Percentiles rank a stretch among this genome's conserved stretches.
These are phyloP conservation scores for Saccharomycopsis fibuligera DNA, from an alignment of 805 yeast species.

Conservation along the genomic window DNA sequence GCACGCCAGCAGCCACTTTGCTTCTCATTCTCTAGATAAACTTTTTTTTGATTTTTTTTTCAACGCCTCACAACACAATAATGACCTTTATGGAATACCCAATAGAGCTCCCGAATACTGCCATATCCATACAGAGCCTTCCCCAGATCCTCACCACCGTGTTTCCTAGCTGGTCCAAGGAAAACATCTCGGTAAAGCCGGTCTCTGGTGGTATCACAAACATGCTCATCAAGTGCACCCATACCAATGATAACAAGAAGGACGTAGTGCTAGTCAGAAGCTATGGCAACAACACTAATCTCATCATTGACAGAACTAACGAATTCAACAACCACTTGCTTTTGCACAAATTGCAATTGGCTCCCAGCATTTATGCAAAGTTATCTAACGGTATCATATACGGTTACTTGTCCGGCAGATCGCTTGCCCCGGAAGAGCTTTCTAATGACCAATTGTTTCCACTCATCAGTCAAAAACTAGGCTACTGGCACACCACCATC, in stretches of 20 bases:
- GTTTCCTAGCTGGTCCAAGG: slow-evolving; percentile 35
- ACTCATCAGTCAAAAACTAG: slow-evolving; percentile 57
- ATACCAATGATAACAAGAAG: slow-evolving; percentile 21
- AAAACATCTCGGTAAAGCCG: slow-evolving; percentile 34
- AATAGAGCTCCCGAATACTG: slow-evolving; percentile 9
- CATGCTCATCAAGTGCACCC: slow-evolving; percentile 46
- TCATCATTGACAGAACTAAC: slow-evolving; percentile 66
- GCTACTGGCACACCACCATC: slow-evolving; percentile 54
- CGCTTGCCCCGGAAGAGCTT: slow-evolving; percentile 51
- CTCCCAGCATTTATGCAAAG: slow-evolving; percentile 62
- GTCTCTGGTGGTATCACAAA: slow-evolving; percentile 62
- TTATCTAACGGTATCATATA: slow-evolving; percentile 70
- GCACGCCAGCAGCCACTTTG: no score
- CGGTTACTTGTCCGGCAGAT: slow-evolving; percentile 60
- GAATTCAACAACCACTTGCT: slow-evolving; percentile 67
- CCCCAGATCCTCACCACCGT: slow-evolving; percentile 35
- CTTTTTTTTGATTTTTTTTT: no score
- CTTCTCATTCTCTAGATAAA: no score
- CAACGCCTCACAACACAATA: background rate
- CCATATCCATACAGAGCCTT: slow-evolving; percentile 27
- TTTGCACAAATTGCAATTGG: slow-evolving; percentile 51
- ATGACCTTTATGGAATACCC: slow-evolving; percentile 17
- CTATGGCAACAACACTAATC: slow-evolving; percentile 67
- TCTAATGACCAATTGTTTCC: slow-evolving; percentile 42
- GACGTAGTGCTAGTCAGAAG: slow-evolving; percentile 55